These are phyloP conservation scores for Metschnikowia colocasiae DNA, from an alignment of 805 yeast species.

Conservation along the genomic window DNA sequence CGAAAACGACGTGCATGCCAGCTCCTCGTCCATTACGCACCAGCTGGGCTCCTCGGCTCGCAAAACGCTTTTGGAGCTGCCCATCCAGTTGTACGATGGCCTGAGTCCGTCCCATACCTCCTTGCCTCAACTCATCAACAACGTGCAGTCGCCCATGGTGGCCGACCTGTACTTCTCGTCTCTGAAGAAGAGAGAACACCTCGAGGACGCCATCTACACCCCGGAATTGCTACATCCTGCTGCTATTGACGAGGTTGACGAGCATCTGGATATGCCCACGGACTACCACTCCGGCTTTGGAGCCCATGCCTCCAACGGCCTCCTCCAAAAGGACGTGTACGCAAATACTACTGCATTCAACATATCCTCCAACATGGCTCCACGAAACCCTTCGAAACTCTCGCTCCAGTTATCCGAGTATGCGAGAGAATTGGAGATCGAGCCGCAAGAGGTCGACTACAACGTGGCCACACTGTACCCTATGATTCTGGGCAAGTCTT, in stretches of 20 bases:
- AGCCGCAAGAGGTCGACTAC: slow-evolving; percentile 13
- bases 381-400: slow-evolving; percentile 10
- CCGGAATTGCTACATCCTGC: slow-evolving; percentile 5
- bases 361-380: slow-evolving; percentile 13
- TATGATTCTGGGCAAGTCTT: slow-evolving; percentile 11
- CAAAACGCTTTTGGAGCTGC: slow-evolving; percentile 11
- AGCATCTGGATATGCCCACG: background rate
- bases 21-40: background rate
- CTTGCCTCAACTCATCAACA: slow-evolving; percentile 12
- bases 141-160: slow-evolving; percentile 14
- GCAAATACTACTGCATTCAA: slow-evolving; percentile 16
- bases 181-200: slow-evolving; percentile 1
- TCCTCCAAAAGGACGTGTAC: slow-evolving; percentile 7
- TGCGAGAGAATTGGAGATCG: slow-evolving; percentile 16
- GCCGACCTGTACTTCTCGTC: slow-evolving; percentile 17
- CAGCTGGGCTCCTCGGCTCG: slow-evolving; percentile 7
- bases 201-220: slow-evolving; percentile 4
- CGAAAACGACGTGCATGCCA: background rate
- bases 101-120: slow-evolving; percentile 11
- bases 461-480: slow-evolving; percentile 5
- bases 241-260: slow-evolving; percentile 4
- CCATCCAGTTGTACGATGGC: slow-evolving; percentile 10
- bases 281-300: background rate
- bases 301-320: background rate
- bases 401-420: slow-evolving; percentile 16